phyloP scores from a whole-genome alignment of 1,284 basidiomycete species.

The Melampsora medusae region DNA sequence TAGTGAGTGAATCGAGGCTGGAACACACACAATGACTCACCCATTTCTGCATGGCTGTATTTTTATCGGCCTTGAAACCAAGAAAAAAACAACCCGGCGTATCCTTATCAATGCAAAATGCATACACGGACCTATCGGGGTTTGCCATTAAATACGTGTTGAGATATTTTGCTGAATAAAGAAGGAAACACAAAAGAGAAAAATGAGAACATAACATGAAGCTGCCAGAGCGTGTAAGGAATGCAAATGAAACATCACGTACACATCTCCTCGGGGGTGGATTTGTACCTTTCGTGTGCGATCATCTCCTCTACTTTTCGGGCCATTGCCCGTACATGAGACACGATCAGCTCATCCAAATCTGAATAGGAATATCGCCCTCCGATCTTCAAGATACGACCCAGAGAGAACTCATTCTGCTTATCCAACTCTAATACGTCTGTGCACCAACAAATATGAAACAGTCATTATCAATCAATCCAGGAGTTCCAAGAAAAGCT shows the following conservation, averaged over 20 bases:
- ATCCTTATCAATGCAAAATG: conserved; percentile 86
- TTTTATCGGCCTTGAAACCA: conserved; percentile 88
- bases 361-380: conserved; percentile 82
- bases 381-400: conserved; percentile 72
- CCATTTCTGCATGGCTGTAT: conserved; percentile 74
- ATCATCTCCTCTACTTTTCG: conserved; percentile 92
- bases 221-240: background rate
- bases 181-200: background rate
- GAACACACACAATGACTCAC: conserved; percentile 58
- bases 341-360: conserved; percentile 95
- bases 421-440: conserved; percentile 81
- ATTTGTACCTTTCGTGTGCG: conserved; percentile 93
- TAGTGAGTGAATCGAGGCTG: background rate
- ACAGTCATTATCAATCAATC: background rate
- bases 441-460: conserved; percentile 53
- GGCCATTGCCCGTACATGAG: conserved; percentile 91
- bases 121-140: conserved; percentile 90
- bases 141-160: conserved; percentile 89
- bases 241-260: conserved; percentile 54
- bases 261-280: conserved; percentile 82
- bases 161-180: conserved; percentile 70
- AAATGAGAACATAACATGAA: conserved; percentile 11
- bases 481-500: background rate
- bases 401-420: conserved; percentile 66
- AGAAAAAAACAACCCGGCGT: conserved; percentile 89